Base-by-base conservation (phyloP, 495 filamentous ascomycete species). In the Penicillium canariense region DNA sequence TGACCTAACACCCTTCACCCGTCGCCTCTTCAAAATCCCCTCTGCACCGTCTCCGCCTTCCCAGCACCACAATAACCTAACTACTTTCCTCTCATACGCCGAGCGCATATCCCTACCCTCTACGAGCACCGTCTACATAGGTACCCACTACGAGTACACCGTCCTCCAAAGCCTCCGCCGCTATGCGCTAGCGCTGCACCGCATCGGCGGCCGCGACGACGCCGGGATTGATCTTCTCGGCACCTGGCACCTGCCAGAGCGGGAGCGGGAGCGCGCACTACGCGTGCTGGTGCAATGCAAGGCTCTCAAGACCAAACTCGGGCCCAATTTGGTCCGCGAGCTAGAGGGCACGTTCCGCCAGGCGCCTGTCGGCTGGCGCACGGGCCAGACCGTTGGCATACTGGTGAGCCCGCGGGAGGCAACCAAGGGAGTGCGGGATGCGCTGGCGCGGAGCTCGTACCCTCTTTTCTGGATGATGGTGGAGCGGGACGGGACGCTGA, bases 281-380 rank as follows among this genome's bases (percentile, higher is more conserved):
- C 81, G 79, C 46, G 82, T 90, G 1, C 59, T 96, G 4, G 73
- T 90, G 18, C 91, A 96, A 66, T 98, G 94, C 75, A 98, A 97
- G 71, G 81, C 81, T 15, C 54, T 78, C 17, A 76, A 75, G 52
- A 62, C 74, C 20, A 81, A 76, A 53, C 62, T 82, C 3, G 77
- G 80, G 0, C 91, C 91, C 22, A 77, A 81, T 31, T 71, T 85
- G 40, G 77, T 96, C 12, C 83, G 94, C 18, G 94, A 97, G 75
- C 78, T 97, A 0, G 90, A 96, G 64, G 94, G 93, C 11, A 81
- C 89, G 0, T 85, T 93, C 58, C 77, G 77, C 3, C 82, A 82
- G 15, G 86, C 87, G 31, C 89, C 88, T 26, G 73, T 77, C 0
- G 84, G 84, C 3, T 94, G 85, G 85, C 73, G 83, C 44, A 79